Base-by-base conservation (phyloP, 306 rosid species). In the Cicer pinnatifidum region DNA sequence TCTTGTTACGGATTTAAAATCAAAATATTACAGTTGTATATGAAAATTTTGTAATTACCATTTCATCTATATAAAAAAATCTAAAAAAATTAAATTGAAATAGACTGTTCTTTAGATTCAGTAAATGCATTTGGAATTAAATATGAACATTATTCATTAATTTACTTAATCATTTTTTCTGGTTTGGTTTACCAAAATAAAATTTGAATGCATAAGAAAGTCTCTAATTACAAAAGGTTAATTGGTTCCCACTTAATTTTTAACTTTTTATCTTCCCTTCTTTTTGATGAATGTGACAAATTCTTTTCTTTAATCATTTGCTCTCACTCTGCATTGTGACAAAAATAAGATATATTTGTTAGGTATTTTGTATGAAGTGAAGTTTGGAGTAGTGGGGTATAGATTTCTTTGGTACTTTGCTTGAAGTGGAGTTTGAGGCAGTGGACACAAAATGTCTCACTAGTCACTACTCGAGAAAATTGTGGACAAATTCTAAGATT, bases 381-480 rank as follows among this genome's bases (percentile, higher is more conserved):
- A 71, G 71, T 75, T 75, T 5, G 19, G 13, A 40, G 53, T n/a
- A 40, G 75, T 48, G 65, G 71, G n/a, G 53, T 3, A 47, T 12
- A 47, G 52, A 47, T 47, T 12, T 47, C 2, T 15, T 47, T 47
- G 53, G 17, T 47, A 47, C 35, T 47, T 47, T 12, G 53, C 15
- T 11, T 47, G 53, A 47, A 47, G 17, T 47, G 53, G 53, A 47
- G 53, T 11, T 47, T 47, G 53, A 47, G 16, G 16, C n/a, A 47
- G 13, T 47, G 53, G 53, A 47, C 53, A 28, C 35, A 28, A 28
- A 28, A 28, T 28, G 35, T 28, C 35, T 3, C 35, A 28, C 16
- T 33, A 71, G 75, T 52, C 68, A 73, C 58, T 23, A 59, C 19
- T 70, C 43, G 72, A 83, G 72, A 65, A 69, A 79, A 56, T 79